Evolutionary conservation across 371 early-diverging fungal species (phyloP).

Genomic region (Lichtheimia ornata): DNA sequence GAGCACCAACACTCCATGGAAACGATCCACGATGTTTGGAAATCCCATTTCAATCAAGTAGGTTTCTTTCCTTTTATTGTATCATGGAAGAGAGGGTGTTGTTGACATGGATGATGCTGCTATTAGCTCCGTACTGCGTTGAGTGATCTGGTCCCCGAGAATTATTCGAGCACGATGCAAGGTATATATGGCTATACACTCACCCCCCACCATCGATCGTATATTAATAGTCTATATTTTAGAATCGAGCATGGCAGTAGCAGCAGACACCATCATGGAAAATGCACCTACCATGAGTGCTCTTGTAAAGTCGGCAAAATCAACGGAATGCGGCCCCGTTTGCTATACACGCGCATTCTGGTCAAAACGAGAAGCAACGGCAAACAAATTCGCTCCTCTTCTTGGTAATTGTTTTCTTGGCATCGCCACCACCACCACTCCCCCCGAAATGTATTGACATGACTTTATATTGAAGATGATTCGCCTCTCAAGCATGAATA

Average conservation of each 20-base stretch:
- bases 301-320: not conserved
- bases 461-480: not conserved
- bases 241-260: not conserved
- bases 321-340: not conserved
- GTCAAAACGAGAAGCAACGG: slow-evolving; percentile 5
- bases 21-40: slow-evolving; percentile 13
- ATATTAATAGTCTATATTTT: too few species aligned
- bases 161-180: not conserved
- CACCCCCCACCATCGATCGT: not conserved
- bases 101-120: not conserved
- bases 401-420: slow-evolving; percentile 8
- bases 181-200: too few species aligned
- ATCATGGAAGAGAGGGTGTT: not conserved
- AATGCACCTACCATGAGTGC: slow-evolving; percentile 7
- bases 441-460: not conserved
- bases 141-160: slow-evolving; percentile 14
- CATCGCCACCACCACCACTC: not conserved
- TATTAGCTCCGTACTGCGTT: slow-evolving; percentile 16
- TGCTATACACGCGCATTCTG: slow-evolving; percentile 4
- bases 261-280: slow-evolving; percentile 1
- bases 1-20: slow-evolving; percentile 8
- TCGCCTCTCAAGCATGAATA: slow-evolving; percentile 12
- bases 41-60: slow-evolving; percentile 19
- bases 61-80: not conserved
- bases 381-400: slow-evolving; percentile 8